Evolutionary conservation across 2,329 filamentous ascomycete genomes (phyloP).

Genomic region (Pseudogymnoascus sp.): DNA sequence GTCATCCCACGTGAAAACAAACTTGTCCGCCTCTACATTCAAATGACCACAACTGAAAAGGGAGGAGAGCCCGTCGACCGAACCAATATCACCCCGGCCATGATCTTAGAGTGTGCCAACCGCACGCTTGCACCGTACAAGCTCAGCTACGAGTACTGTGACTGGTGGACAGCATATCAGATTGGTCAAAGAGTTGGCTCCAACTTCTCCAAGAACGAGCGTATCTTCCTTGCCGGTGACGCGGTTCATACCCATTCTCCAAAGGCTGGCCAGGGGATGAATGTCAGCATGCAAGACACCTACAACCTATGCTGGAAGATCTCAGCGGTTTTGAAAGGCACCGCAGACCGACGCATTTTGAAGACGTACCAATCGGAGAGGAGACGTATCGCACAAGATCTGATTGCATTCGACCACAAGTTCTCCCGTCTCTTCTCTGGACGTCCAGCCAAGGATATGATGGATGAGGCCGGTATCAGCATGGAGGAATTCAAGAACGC

Average conservation of each 20-base stretch:
- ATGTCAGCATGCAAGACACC: conserved; percentile 46
- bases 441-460: conserved; percentile 38
- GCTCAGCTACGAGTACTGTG: conserved; percentile 52
- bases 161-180: conserved; percentile 62
- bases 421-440: conserved; percentile 49
- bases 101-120: conserved; percentile 54
- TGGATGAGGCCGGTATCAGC: conserved; percentile 43
- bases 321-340: conserved; percentile 36
- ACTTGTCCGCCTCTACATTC: conserved; percentile 56
- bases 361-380: conserved; percentile 44
- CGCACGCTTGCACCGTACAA: conserved; percentile 59
- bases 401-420: conserved; percentile 52
- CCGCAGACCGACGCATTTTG: conserved; percentile 34
- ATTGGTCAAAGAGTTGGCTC: conserved; percentile 57
- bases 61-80: conserved; percentile 43
- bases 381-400: conserved; percentile 48
- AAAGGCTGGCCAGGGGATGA: conserved; percentile 51
- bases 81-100: conserved; percentile 52
- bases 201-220: conserved; percentile 43
- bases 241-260: conserved; percentile 51
- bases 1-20: conserved; percentile 56
- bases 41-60: conserved; percentile 43
- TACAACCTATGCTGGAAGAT: conserved; percentile 53
- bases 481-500: conserved; percentile 55
- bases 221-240: conserved; percentile 58